Percentiles rank a stretch among this genome's conserved stretches.
These are phyloP conservation scores for Wickerhamiella dianesei DNA, from an alignment of 805 yeast species.

Conservation along the genomic window DNA sequence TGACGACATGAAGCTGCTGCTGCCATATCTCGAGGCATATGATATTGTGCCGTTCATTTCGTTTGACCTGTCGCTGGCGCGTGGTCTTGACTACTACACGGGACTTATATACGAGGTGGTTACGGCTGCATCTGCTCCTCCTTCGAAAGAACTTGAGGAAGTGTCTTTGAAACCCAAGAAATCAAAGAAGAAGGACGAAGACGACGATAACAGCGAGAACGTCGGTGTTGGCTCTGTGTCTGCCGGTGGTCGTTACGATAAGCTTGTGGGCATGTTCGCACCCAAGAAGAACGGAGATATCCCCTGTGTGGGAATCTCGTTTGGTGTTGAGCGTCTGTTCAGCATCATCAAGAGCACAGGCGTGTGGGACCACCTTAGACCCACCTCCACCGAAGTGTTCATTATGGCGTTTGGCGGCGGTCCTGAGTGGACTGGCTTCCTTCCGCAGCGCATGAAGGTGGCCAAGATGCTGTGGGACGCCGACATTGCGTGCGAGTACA, in stretches of 20 bases:
- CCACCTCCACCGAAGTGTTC: constrained; percentile 83
- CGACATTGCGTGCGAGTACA: constrained; percentile 81
- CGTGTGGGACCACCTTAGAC: constrained; percentile 49
- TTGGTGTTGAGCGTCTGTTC: constrained; percentile 91
- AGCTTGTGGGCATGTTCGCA: constrained; percentile 91
- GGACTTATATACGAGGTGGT: constrained; percentile 96
- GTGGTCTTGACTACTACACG: constrained; percentile 96
- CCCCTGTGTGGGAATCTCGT: constrained; percentile 95
- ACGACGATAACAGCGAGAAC: constrained; percentile 87
- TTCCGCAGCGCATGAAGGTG: constrained; percentile 80
- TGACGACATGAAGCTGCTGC: constrained; percentile 60
- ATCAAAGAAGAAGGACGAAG: constrained; percentile 36
- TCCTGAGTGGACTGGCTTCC: constrained; percentile 84
- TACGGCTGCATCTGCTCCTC: constrained; percentile 93
- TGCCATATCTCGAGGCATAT: constrained; percentile 72
- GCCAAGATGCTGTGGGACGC: constrained; percentile 75
- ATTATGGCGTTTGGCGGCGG: constrained; percentile 99
- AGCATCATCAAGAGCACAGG: constrained; percentile 74
- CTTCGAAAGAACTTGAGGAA: constrained; percentile 27
- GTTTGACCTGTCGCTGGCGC: constrained; percentile 87
- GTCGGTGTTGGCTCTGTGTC: constrained; percentile 98
- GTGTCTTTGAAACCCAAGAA: constrained; percentile 54
- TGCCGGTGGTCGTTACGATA: constrained; percentile 97
- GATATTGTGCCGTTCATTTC: constrained; percentile 45
- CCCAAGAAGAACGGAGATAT: constrained; percentile 64